Evolutionary conservation across 2,329 filamentous ascomycete species (phyloP), one percentile per base, ranked within the genome.

Genomic region (Alternaria conjuncta): DNA sequence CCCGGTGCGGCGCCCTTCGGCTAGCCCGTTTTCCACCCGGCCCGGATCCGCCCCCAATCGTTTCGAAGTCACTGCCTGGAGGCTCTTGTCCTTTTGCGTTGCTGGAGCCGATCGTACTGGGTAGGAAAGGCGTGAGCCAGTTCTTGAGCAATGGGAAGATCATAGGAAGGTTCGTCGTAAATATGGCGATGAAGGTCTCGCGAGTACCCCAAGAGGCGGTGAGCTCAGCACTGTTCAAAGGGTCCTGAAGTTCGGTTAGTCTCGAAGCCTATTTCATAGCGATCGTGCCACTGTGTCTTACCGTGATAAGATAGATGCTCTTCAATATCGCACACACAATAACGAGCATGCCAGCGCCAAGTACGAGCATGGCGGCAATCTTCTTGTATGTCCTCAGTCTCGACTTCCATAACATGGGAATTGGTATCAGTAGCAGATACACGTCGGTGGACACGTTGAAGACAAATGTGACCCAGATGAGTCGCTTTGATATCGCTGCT

Each of bases 391-490:
- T 79, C 15, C 76, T 80, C 7, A 89, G 77, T 12, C 62, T 73
- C 21, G 87, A 84, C 62, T 80, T 81, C 82, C 85, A 87, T 1
- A 32, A 61, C 75, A 88, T 86, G 1, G 86, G 86, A 6, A 87
- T 79, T 0, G 87, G 86, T 49, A 89, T 88, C 23, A 83, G 82
- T 51, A 89, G 84, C 8, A 89, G 79, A 64, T 88, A 89, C 0
- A 87, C 55, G 64, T 89, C 87, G 6, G 49, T 51, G 8, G 28
- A 21, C 3, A 51, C 49, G 28, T 51, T 51, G 8, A 32, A 21
- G 4, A 32, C 12, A 6, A 51, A 51, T 6, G 28, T n/a, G 1
- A 51, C 28, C 18, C 49, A 51, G 11, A 51, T 5, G 21, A 57
- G 50, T 47, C n/a, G 63, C 62, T 56, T 63, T 36, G 65, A 60